Conservation (phyloP, 345 rosid species). For the Passiflora organensis region DNA sequence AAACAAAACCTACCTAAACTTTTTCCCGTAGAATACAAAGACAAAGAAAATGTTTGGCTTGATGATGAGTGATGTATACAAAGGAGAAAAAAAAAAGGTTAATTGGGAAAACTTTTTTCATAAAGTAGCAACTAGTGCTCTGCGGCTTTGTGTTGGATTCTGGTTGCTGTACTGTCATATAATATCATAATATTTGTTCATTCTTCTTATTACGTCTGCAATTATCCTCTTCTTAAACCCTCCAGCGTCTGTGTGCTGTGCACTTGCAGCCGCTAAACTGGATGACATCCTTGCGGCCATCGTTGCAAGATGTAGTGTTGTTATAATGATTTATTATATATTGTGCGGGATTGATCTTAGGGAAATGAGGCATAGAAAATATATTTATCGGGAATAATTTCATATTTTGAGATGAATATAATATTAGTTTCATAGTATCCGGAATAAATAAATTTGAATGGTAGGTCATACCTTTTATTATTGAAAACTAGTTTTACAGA, state of each 20-base stretch:
- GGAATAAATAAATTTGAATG: no score
- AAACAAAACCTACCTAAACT: constrained; percentile 24
- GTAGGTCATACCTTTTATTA: no score
- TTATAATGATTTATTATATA: no score
- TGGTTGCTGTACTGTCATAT: constrained; percentile 20
- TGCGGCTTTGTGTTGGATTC: constrained; percentile 19
- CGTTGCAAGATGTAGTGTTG: no score
- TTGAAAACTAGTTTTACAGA: no score
- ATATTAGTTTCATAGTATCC: no score
- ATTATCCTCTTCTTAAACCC: constrained; percentile 20
- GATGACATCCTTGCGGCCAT: no score
- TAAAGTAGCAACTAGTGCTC: constrained; percentile 13
- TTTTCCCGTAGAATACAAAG: constrained; percentile 3
- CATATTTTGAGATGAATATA: no score
- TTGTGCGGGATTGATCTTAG: no score
- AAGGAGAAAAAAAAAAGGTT: constrained; percentile 13
- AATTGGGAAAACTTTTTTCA: constrained; percentile 21
- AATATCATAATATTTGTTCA: constrained; percentile 22
- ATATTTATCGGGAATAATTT: no score
- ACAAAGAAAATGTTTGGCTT: constrained; percentile 12
- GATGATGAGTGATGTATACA: constrained; percentile 21
- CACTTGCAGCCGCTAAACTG: no score
- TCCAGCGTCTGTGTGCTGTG: neutral
- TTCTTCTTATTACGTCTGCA: constrained; percentile 23
- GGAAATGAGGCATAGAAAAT: no score